Evolutionary conservation across 2,329 filamentous ascomycete genomes (phyloP).

Genomic region (Fusarium nodosum): DNA sequence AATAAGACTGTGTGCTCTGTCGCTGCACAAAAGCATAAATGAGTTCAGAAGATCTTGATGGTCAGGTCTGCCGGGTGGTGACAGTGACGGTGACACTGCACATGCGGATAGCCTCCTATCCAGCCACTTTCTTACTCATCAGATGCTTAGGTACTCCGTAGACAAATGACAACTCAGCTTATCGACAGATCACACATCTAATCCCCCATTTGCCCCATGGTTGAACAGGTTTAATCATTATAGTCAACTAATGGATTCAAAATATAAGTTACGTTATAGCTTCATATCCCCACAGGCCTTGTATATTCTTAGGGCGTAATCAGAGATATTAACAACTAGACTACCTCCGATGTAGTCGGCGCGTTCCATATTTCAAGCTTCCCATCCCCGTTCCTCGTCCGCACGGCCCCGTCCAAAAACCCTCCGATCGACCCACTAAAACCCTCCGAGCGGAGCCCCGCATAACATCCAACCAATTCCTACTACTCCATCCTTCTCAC

Average conservation of each 20-base stretch:
- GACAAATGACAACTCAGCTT: not conserved
- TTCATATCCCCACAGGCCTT: not conserved
- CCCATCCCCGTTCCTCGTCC: not conserved
- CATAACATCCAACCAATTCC: not conserved
- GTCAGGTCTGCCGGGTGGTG: not conserved
- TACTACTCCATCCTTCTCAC: not conserved
- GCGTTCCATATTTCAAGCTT: not conserved
- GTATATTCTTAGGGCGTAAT: not conserved
- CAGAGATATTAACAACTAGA: not conserved
- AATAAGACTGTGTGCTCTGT: not conserved
- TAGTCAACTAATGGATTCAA: not conserved
- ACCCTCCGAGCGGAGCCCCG: conserved; percentile 8
- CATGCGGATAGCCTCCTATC: not conserved
- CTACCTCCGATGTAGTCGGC: not conserved
- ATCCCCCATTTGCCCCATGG: not conserved
- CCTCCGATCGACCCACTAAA: conserved; percentile 15
- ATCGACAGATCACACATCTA: not conserved
- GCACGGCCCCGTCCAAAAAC: conserved; percentile 1
- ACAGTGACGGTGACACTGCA: not conserved
- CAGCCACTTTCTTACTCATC: not conserved
- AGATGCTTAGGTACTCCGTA: not conserved
- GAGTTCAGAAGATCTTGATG: not conserved
- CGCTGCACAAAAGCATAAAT: not conserved
- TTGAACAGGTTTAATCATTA: not conserved
- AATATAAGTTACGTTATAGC: not conserved